Evolutionary conservation across 2,329 filamentous ascomycete genomes (phyloP), one percentile per base, ranked within the genome.

Genomic region (Bisporella sp.): DNA sequence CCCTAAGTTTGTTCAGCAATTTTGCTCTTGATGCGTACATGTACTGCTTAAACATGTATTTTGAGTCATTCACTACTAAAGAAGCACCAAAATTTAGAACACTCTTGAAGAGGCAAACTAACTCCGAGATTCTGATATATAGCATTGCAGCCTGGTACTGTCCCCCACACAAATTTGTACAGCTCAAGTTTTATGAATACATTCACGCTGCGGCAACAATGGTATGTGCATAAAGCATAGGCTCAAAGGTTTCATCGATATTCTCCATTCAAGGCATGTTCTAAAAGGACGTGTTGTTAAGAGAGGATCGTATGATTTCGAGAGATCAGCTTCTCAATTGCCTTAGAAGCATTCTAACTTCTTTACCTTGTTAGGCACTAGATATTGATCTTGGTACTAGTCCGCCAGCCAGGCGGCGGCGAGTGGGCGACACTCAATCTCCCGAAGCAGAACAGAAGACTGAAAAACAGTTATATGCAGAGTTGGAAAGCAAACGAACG

Each of bases 141-240:
- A 21, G 21, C 39, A 71, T 71, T 56, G 67, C 67, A 28, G 59
- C 74, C 33, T 76, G 71, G 64, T 74, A 74, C 54, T 68, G 69
- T 47, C 73, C 73, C 5, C 71, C 73, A 4, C 64, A 65, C 7
- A 68, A 67, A 37, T 72, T 69, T 43, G 57, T 65, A 42, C 64
- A 66, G 51, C 52, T 73, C 54, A 73, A 74, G 49, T 69, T 72
- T 52, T 75, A 73, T 57, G 70, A 75, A 55, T 75, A 74, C 55
- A 70, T 72, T 3, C 71, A 74, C 54, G 73, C 75, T 60, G 73
- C 72, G 7, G 68, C 68, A 7, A 72, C 69, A 1, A 75, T 75
- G 72, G 72, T 55, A 8, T 41, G 63, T 12, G 59, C 60, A 43
- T 52, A 62, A 53, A 60, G 58, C 1, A 45, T 59, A 12, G 56